Conservation (phyloP, 108 stramenopile genomes). For the Parietichytrium sp. region DNA sequence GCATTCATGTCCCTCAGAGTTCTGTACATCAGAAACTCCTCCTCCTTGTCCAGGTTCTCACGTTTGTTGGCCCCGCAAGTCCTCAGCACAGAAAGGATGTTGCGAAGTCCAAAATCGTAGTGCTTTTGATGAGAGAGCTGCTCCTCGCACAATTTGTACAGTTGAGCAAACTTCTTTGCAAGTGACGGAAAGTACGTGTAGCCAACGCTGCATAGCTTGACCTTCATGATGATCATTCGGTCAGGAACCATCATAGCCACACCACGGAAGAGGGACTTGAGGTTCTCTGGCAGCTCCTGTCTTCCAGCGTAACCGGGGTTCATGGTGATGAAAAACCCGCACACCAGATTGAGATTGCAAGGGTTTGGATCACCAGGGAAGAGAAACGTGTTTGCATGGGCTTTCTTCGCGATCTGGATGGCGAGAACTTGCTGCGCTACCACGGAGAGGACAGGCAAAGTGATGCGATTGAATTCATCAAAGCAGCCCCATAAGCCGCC, state of each 20-base stretch:
- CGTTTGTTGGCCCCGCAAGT: constrained; percentile 84
- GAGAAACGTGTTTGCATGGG: constrained; percentile 70
- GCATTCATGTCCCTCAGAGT: constrained; percentile 88
- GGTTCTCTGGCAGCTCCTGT: constrained; percentile 85
- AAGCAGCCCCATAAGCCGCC: constrained; percentile 89
- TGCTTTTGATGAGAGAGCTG: constrained; percentile 82
- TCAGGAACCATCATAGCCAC: constrained; percentile 91
- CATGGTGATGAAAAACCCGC: constrained; percentile 89
- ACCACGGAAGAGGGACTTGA: constrained; percentile 85
- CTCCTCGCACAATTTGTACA: constrained; percentile 82
- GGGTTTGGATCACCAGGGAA: constrained; percentile 78
- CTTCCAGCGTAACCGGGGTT: constrained; percentile 90
- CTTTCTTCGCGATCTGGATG: constrained; percentile 84
- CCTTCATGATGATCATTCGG: constrained; percentile 89
- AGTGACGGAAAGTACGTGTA: constrained; percentile 76
- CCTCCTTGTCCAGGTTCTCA: constrained; percentile 69
- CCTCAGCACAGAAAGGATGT: constrained; percentile 81
- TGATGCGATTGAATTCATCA: constrained; percentile 90
- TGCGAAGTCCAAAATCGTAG: constrained; percentile 86
- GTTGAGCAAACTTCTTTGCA: constrained; percentile 77
- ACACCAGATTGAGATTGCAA: constrained; percentile 78
- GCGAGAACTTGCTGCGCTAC: constrained; percentile 86
- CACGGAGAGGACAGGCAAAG: constrained; percentile 81
- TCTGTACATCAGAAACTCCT: constrained; percentile 77
- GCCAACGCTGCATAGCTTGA: constrained; percentile 85